Evolutionary conservation across 306 rosid species (phyloP), one percentile per base, ranked within the genome.

Genomic region (Adenanthera pavonina): DNA sequence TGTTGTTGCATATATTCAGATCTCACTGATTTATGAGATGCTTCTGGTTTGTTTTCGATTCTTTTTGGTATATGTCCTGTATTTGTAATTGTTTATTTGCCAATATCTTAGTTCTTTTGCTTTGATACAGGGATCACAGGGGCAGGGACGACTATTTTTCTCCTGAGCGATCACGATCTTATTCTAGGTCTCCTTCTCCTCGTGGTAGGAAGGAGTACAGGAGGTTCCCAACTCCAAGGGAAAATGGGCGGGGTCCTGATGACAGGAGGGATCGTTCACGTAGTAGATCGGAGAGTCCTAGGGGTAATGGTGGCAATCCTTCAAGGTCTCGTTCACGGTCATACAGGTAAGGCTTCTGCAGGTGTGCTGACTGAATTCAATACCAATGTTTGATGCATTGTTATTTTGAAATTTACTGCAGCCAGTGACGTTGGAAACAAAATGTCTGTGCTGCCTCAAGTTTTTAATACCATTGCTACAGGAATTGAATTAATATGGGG

Each of bases 111-210:
- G 36, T 56, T 67, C 8, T 53, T 44, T 69, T 59, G 17, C 49
- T 79, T 57, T 84, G 81, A 56, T 73, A 62, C 80, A 92, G 96
- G 97, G 86, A 84, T 80, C 94, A 11, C 59, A 83, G 90, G 86
- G 86, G 84, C 64, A 91, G 88, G 83, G 93, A 84, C 70, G 91
- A 81, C 68, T 81, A 85, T 84, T 85, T 65, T 19, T 90, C 97
- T 79, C 92, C 95, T 35, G 89, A 86, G 80, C 85, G 83, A 16
- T 89, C 97, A 49, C 86, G 93, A 83, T 93, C 97, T 88, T 80
- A 86, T 87, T 95, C 97, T 80, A 91, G 74, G 75, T 91, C 99
- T 78, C 89, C 78, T 84, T 87, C 90, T 6, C 95, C 87, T 4
- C 81, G 65, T 34, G 89, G 61, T 59, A 89, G 47, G 74, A 82